Evolutionary conservation across 225 moss, liverwort and hornwort genomes (phyloP), one percentile per base, ranked within the genome.

Genomic region (Pseudisothecium myosuroides): DNA sequence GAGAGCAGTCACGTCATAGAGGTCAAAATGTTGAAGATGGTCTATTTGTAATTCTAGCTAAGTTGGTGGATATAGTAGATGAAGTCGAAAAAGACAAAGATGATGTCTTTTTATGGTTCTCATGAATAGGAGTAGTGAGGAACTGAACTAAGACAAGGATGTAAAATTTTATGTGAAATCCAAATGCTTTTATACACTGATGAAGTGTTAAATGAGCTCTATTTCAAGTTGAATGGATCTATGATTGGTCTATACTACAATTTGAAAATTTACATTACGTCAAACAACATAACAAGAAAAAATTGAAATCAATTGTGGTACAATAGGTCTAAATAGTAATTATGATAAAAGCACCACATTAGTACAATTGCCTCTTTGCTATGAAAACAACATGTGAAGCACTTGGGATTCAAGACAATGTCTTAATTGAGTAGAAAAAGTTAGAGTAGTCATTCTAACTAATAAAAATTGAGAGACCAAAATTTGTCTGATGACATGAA

Each of bases 291-390:
- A 37, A 37, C 12, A 67, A 67, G 20, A n/a, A 37, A 20, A 20
- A 62, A 14, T n/a, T 21, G 6, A 67, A 67, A 67, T 11, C 6
- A n/a, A 67, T 22, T 67, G 21, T 0, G 5, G 1, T 65, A 67
- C 0, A 21, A 4, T 67, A 37, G n/a, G 13, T 68, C 12, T 6
- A 37, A 37, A 11, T 67, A 20, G 22, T 2, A n/a, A 1, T n/a
- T n/a, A 0, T n/a, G 0, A 68, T n/a, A 22, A n/a, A n/a, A 68
- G 5, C 0, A 0, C 3, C 1, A 0, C n/a, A n/a, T 7, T 6
- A 12, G 12, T 12, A 22, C 11, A 20, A 68, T 68, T 1, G 11
- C 49, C 49, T 22, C 7, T n/a, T 22, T n/a, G 37, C 6, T 21
- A 2, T 21, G 7, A 21, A 37, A 67, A 37, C 21, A 21, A 67